Percentiles rank a stretch among this genome's conserved stretches.
Evolutionary conservation across 148 eudicot genomes (phyloP).

Genomic region (Dianthus caryophyllus): DNA sequence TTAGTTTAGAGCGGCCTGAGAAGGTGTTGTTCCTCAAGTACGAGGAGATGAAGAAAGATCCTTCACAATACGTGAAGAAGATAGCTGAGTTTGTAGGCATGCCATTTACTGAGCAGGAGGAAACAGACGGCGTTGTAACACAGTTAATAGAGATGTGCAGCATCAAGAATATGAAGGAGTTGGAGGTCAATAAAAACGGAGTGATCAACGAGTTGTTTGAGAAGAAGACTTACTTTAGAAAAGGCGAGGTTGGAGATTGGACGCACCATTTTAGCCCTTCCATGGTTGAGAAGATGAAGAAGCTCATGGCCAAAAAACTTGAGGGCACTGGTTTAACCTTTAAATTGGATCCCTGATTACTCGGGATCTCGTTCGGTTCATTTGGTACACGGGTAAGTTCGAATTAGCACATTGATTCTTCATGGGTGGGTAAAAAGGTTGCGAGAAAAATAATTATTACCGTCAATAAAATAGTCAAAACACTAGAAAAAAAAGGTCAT

Average conservation of each 20-base stretch:
- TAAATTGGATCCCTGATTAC: no score
- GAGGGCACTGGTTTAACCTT: no score
- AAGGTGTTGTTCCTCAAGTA: conserved; percentile 28
- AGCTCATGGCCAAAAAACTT: no score
- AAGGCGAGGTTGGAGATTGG: no score
- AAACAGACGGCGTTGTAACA: conserved; percentile 21
- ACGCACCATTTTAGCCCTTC: no score
- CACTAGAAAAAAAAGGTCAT: no score
- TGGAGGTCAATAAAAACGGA: conserved; percentile 24
- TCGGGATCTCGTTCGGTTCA: no score
- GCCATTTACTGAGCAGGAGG: conserved; percentile 24
- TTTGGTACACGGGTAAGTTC: background rate
- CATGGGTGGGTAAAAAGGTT: background rate
- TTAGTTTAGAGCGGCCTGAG: conserved; percentile 16
- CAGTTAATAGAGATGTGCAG: conserved; percentile 21
- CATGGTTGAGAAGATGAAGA: no score
- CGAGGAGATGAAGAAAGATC: conserved; percentile 26
- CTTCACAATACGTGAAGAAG: conserved; percentile 11
- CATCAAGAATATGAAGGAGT: conserved; percentile 21
- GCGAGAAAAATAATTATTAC: no score
- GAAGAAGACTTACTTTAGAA: conserved; percentile 8
- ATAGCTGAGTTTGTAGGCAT: conserved; percentile 21
- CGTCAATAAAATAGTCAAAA: no score
- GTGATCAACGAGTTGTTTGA: conserved; percentile 18
- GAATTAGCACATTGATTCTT: background rate